These are phyloP conservation scores for Saccharomyces hybrid DNA, from an alignment of 1,139 yeast genomes.

Conservation along the genomic window DNA sequence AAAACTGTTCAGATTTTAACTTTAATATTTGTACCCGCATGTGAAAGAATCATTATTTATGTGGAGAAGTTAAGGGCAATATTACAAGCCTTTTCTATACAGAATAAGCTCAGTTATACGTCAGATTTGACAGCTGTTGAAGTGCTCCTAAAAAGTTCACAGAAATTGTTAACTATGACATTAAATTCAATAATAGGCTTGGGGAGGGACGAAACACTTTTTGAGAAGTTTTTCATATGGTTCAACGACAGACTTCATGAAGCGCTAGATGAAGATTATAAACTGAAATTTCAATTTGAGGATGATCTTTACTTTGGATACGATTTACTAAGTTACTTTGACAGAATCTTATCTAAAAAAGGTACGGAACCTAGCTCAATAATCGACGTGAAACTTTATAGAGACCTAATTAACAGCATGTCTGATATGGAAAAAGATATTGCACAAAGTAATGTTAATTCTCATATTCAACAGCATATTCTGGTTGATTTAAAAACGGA, in stretches of 20 bases:
- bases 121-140: conserved; percentile 3
- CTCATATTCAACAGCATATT: not conserved
- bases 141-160: conserved; percentile 2
- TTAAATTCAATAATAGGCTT: conserved; percentile 3
- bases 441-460: not conserved
- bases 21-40: conserved; percentile 41
- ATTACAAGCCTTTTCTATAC: conserved; percentile 8
- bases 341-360: conserved; percentile 3
- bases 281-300: conserved; percentile 8
- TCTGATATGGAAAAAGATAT: not conserved
- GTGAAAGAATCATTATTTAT: conserved; percentile 52
- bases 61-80: conserved; percentile 41
- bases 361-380: not conserved
- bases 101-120: conserved; percentile 1
- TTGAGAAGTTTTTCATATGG: conserved; percentile 19
- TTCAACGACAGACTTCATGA: conserved; percentile 17
- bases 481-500: not conserved
- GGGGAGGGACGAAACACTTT: conserved; percentile 5
- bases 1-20: conserved; percentile 20
- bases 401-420: not conserved
- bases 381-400: not conserved
- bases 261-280: conserved; percentile 19
- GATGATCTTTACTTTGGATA: conserved; percentile 7
- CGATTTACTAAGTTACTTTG: conserved; percentile 8
- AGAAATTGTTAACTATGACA: conserved; percentile 3